Base-by-base conservation (phyloP, 441 rosid species). In the Erysimum cheiri region DNA sequence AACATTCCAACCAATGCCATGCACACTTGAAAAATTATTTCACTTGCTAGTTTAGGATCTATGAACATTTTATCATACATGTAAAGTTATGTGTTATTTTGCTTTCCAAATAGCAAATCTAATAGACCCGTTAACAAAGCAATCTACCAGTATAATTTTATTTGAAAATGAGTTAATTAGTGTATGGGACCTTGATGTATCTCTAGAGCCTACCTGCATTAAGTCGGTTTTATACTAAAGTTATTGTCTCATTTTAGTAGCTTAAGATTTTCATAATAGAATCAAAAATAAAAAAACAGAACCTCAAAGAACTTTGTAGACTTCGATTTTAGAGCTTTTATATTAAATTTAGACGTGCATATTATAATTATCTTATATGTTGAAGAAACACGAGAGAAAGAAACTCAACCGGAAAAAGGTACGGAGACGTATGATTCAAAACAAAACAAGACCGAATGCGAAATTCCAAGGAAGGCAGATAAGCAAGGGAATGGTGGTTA, bases 401-500 rank as follows among this genome's bases (percentile, higher is more conserved):
- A 15, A 37, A 14, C 26, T 8, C 13, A 50, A 41, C n/a, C 33
- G 44, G 24, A 41, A 50, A 48, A 60, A 10, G 36, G 5, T 6
- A 49, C 7, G 13, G 8, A 15, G n/a, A 15, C 19, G 11, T 24
- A 33, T 5, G 1, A 48, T 39, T 55, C 33, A 40, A 48, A 35
- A 48, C 13, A 19, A 14, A 29, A 55, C 28, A 37, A 54, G 47
- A 62, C 39, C 3, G 31, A 37, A 68, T 29, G 64, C 13, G 53
- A 65, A 49, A 49, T 31, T 43, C 39, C 15, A 44, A 37, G 11
- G 19, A 52, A 67, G 60, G 10, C 32, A 59, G 41, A 73, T 43
- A 66, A 57, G 17, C 53, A 35, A 37, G 14, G 49, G 48, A 49
- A 28, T 6, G 10, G 14, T 17, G 29, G 35, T 37, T 24, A 37